phyloP scores from a whole-genome alignment of 2,329 filamentous ascomycete species.

The Cladosporium phlei region DNA sequence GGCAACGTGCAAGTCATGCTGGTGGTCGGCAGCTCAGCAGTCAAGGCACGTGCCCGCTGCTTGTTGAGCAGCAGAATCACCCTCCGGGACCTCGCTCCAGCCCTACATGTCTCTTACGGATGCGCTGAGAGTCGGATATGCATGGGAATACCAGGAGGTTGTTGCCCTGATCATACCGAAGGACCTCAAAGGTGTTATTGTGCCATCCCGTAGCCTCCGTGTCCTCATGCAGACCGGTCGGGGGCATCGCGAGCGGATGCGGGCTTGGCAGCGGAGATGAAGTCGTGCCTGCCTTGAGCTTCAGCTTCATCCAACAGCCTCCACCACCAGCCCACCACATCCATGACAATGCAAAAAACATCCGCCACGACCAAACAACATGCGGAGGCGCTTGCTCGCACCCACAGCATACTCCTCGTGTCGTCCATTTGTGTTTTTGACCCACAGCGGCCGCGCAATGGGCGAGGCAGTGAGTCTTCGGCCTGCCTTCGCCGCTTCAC shows the following conservation, averaged over 20 bases:
- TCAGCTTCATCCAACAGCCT: background rate
- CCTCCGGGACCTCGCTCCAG: background rate
- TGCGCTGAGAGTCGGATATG: background rate
- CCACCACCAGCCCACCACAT: background rate
- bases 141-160: background rate
- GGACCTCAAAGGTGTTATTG: background rate
- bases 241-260: background rate
- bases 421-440: background rate
- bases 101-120: background rate
- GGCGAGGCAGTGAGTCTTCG: background rate
- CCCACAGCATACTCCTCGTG: background rate
- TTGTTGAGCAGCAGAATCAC: no score
- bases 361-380: background rate
- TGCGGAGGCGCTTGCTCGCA: background rate
- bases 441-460: background rate
- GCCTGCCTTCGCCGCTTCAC: background rate
- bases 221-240: background rate
- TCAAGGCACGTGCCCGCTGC: no score
- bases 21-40: no score
- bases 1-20: no score
- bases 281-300: background rate
- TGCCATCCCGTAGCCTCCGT: background rate
- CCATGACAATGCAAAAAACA: background rate
- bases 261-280: constrained; percentile 2
- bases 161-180: constrained; percentile 1